Conservation (phyloP, 2,329 filamentous ascomycete species). For the Tolypocladium cylindrosporum region DNA sequence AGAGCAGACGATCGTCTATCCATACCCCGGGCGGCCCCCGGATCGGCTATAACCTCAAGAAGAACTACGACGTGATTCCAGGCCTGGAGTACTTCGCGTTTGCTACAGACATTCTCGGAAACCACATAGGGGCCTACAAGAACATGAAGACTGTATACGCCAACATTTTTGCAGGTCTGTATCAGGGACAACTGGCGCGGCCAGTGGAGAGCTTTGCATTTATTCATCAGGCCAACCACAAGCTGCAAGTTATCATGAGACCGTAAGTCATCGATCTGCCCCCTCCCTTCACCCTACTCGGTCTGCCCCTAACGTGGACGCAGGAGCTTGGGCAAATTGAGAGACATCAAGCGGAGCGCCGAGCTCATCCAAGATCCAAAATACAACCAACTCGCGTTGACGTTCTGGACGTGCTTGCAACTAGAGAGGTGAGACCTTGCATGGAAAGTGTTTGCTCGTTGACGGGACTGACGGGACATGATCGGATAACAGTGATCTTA, state of each 20-base stretch:
- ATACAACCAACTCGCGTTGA: constrained; percentile 57
- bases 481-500: constrained; percentile 58
- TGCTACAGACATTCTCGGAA: constrained; percentile 77
- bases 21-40: constrained; percentile 26
- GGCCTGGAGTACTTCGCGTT: constrained; percentile 84
- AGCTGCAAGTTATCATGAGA: constrained; percentile 64
- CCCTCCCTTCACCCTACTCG: not conserved
- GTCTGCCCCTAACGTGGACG: constrained; percentile 1
- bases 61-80: constrained; percentile 77
- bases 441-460: not conserved
- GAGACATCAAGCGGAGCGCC: constrained; percentile 25
- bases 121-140: constrained; percentile 66
- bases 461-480: not conserved
- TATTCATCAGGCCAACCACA: constrained; percentile 46
- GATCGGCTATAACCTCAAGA: constrained; percentile 22
- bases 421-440: constrained; percentile 60
- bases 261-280: constrained; percentile 41
- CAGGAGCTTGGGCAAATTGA: constrained; percentile 40
- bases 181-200: constrained; percentile 77
- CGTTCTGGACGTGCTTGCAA: constrained; percentile 91
- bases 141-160: constrained; percentile 79
- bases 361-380: constrained; percentile 30
- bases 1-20: constrained; percentile 42
- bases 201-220: constrained; percentile 73
- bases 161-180: constrained; percentile 74